phyloP scores from a whole-genome alignment of 805 yeast genomes.

The Suhomyces vadensis region DNA sequence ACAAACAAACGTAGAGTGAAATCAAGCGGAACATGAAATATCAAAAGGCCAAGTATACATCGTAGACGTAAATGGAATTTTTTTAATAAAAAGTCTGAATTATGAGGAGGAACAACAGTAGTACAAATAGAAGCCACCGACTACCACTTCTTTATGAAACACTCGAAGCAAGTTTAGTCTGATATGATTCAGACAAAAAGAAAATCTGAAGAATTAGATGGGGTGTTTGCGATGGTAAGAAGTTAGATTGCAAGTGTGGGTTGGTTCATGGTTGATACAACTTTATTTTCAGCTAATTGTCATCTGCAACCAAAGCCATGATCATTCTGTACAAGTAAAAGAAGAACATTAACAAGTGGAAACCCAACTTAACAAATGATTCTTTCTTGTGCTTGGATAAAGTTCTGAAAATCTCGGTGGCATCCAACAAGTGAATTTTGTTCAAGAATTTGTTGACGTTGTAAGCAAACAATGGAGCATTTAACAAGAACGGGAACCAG shows the following conservation, averaged over 20 bases:
- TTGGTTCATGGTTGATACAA: no score
- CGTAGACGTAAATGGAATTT: no score
- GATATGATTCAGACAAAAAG: neutral
- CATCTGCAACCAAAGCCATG: conserved; percentile 83
- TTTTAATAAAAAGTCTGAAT: neutral
- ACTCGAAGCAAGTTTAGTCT: neutral
- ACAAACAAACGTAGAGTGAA: conserved; percentile 1
- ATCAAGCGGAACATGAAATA: conserved; percentile 1
- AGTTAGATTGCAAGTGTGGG: no score
- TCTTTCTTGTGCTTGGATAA: conserved; percentile 91
- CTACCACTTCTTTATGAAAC: neutral
- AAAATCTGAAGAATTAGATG: conserved; percentile 1
- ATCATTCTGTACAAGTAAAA: conserved; percentile 95
- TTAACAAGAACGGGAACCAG: conserved; percentile 86
- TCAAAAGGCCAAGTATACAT: neutral
- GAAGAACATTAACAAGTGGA: conserved; percentile 90
- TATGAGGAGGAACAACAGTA: neutral
- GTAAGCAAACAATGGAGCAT: conserved; percentile 80
- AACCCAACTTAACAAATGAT: conserved; percentile 84
- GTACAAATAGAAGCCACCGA: neutral
- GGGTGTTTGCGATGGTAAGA: no score
- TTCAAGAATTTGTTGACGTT: conserved; percentile 77
- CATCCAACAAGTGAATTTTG: conserved; percentile 86
- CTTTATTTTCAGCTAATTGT: conserved; percentile 7
- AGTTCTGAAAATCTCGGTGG: conserved; percentile 96